These are phyloP conservation scores for Cinnamomum micranthum DNA, from an alignment of 164 flowering plant genomes.

Conservation along the genomic window DNA sequence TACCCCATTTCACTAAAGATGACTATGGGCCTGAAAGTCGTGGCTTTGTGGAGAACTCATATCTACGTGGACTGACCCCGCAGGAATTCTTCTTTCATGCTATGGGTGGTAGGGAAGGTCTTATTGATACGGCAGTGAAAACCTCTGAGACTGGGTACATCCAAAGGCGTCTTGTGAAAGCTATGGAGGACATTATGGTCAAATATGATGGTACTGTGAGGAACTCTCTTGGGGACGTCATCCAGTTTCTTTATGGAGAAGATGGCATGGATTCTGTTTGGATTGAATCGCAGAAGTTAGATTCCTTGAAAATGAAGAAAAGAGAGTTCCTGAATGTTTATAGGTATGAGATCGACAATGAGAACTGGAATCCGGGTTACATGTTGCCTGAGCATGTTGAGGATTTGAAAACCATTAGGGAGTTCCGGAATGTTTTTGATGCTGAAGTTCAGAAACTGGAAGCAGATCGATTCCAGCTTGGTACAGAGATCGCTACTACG, in stretches of 20 bases:
- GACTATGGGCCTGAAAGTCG: constrained; percentile 99
- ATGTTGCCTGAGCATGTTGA: constrained; percentile 83
- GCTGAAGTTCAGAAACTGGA: constrained; percentile 93
- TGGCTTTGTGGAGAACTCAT: constrained; percentile 98
- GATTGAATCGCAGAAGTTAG: constrained; percentile 91
- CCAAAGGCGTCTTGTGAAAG: constrained; percentile 94
- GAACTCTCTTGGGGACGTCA: constrained; percentile 94
- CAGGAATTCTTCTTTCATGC: constrained; percentile 99
- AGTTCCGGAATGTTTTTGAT: constrained; percentile 82
- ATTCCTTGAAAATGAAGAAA: constrained; percentile 85
- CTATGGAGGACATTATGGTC: constrained; percentile 99
- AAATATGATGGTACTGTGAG: constrained; percentile 99
- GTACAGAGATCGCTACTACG: constrained; percentile 89
- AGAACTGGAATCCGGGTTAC: constrained; percentile 80
- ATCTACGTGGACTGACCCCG: constrained; percentile 90
- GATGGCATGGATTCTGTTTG: constrained; percentile 99
- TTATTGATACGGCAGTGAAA: constrained; percentile 97
- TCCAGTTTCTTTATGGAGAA: constrained; percentile 96
- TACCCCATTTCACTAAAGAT: constrained; percentile 96
- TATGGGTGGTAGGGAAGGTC: constrained; percentile 99
- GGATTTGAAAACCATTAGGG: constrained; percentile 48
- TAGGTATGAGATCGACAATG: constrained; percentile 75
- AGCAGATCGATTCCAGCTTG: constrained; percentile 82
- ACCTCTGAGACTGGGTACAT: constrained; percentile 99
- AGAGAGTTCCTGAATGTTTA: constrained; percentile 62